A percentile compares a stretch with the other conserved stretches of the same genome.
These are phyloP conservation scores for Strigomonas culicis DNA, from an alignment of 208 protist genomes.

Conservation along the genomic window DNA sequence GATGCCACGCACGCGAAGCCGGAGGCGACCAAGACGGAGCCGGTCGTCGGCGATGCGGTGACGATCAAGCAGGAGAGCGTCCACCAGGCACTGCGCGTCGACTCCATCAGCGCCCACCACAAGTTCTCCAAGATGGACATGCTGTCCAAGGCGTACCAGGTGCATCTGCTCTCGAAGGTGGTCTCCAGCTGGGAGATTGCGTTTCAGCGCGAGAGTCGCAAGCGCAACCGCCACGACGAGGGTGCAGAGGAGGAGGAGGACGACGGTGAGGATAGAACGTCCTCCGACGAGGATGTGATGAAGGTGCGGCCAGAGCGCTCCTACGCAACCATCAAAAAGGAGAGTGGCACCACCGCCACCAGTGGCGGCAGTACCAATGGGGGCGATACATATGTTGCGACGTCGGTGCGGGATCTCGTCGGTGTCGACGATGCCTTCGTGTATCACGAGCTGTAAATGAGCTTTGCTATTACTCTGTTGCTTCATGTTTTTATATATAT, in stretches of 20 bases:
- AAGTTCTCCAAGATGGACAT: background rate
- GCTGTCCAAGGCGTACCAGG: slow-evolving; percentile 49
- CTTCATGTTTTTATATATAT: slow-evolving; percentile 9
- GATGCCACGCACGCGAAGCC: slow-evolving; percentile 1
- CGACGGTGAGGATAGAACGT: background rate
- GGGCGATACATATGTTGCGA: too few species aligned
- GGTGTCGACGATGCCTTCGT: slow-evolving; percentile 75
- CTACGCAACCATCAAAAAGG: slow-evolving; percentile 56
- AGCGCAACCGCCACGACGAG: slow-evolving; percentile 13
- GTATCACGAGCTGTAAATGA: slow-evolving; percentile 63
- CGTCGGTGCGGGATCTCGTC: slow-evolving; percentile 47
- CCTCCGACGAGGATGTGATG: slow-evolving; percentile 12
- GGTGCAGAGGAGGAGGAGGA: background rate
- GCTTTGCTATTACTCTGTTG: background rate
- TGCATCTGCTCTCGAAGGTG: slow-evolving; percentile 70
- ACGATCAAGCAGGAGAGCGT: slow-evolving; percentile 78
- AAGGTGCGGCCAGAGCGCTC: slow-evolving; percentile 27
- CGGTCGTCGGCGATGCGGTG: slow-evolving; percentile 49
- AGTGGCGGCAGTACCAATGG: background rate
- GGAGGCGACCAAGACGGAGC: background rate
- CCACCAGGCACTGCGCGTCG: slow-evolving; percentile 26
- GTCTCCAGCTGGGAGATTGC: slow-evolving; percentile 83
- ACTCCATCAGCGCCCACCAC: slow-evolving; percentile 15
- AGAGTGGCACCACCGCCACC: slow-evolving; percentile 23
- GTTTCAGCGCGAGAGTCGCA: slow-evolving; percentile 43